Conservation (phyloP, 345 rosid species). For the Ricinus communis region DNA sequence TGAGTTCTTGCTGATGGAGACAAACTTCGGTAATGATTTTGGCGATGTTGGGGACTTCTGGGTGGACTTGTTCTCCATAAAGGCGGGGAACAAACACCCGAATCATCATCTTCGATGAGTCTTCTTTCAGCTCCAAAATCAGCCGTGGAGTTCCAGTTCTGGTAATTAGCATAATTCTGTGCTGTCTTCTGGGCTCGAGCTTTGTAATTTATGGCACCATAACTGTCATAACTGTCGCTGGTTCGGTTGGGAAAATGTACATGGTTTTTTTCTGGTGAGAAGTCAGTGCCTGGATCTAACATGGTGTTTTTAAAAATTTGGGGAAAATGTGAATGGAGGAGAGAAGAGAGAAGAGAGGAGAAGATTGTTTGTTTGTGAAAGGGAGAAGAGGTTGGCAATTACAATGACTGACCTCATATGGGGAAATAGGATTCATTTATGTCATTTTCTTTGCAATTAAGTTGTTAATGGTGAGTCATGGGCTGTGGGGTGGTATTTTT, state of each 20-base stretch:
- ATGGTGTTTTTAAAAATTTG: slow-evolving; percentile 7
- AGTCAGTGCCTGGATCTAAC: slow-evolving; percentile 36
- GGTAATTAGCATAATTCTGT: slow-evolving; percentile 2
- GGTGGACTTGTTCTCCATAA: slow-evolving; percentile 61
- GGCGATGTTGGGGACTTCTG: slow-evolving; percentile 42
- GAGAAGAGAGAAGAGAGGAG: not conserved
- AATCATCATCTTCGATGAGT: slow-evolving; percentile 29
- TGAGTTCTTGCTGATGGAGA: slow-evolving; percentile 71
- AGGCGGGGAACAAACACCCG: slow-evolving; percentile 63
- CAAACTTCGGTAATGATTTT: slow-evolving; percentile 46
- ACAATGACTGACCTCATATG: not conserved
- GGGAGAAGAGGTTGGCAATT: not conserved
- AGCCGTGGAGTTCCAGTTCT: not conserved
- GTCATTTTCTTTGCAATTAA: slow-evolving; percentile 8
- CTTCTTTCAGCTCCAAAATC: not conserved
- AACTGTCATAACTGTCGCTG: not conserved
- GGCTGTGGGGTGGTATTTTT: not conserved
- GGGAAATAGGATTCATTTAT: not conserved
- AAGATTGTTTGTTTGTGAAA: not conserved
- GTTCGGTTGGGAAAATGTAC: slow-evolving; percentile 30
- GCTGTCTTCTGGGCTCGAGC: slow-evolving; percentile 13
- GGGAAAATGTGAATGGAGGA: not conserved
- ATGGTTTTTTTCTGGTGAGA: slow-evolving; percentile 19
- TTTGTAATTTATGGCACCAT: slow-evolving; percentile 3
- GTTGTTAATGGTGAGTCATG: not conserved